These are phyloP conservation scores for Acacia concinna DNA, from an alignment of 331 rosid species.

Conservation along the genomic window DNA sequence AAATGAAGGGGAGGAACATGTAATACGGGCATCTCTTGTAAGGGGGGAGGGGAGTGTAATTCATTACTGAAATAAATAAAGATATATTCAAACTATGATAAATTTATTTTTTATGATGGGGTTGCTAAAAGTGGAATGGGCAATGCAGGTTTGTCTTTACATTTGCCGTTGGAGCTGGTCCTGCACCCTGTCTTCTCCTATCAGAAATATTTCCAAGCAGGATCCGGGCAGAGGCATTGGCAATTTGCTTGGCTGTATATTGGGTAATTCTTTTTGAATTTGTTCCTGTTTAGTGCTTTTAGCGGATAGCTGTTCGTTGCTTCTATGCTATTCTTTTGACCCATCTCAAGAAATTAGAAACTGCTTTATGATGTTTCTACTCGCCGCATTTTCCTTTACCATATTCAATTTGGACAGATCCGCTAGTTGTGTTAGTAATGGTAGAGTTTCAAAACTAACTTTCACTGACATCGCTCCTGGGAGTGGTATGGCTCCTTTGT, in stretches of 20 bases:
- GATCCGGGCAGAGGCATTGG: conserved; percentile 65
- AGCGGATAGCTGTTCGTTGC: not conserved
- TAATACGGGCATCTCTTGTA: not conserved
- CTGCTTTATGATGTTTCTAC: conserved; percentile 2
- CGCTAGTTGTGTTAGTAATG: not conserved
- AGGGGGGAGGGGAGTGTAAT: not conserved
- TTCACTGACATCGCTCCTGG: not conserved
- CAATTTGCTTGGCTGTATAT: conserved; percentile 57
- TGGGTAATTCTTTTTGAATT: conserved; percentile 42
- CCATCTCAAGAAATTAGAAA: not conserved
- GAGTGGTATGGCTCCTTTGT: conserved; percentile 7
- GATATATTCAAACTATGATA: conserved; percentile 1
- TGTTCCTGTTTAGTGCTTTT: conserved; percentile 25
- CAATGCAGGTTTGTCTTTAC: conserved; percentile 51
- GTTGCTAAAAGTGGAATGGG: conserved; percentile 19
- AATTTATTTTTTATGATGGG: not conserved
- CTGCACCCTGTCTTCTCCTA: conserved; percentile 57
- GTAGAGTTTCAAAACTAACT: not conserved
- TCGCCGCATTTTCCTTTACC: not conserved
- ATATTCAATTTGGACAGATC: not conserved
- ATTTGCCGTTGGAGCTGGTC: conserved; percentile 54
- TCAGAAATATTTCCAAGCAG: conserved; percentile 55
- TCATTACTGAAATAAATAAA: not conserved
- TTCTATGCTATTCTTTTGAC: not conserved
- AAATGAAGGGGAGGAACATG: not conserved